These are phyloP conservation scores for Fistulifera solaris DNA, from an alignment of 108 stramenopile genomes.

Conservation along the genomic window DNA sequence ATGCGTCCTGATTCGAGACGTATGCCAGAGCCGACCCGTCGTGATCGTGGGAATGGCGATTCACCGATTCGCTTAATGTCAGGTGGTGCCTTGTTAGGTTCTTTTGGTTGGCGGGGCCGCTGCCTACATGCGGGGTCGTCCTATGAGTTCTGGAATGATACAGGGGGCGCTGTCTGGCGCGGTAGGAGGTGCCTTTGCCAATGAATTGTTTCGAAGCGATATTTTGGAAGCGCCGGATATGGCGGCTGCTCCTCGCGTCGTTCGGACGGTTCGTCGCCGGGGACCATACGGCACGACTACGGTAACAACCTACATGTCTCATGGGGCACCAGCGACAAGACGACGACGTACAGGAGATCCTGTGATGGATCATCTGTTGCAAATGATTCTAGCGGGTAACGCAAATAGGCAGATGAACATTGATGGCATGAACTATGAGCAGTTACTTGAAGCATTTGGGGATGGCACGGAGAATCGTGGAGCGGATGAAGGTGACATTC, in stretches of 20 bases:
- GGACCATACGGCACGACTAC: neutral
- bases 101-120: slow-evolving; percentile 24
- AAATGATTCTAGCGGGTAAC: neutral
- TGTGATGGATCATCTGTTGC: neutral
- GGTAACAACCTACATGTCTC: neutral
- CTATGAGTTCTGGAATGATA: slow-evolving; percentile 12
- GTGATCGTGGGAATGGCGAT: neutral
- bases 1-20: slow-evolving; percentile 4
- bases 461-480: slow-evolving; percentile 61
- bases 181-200: slow-evolving; percentile 30
- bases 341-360: neutral
- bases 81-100: slow-evolving; percentile 30
- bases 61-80: neutral
- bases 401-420: neutral
- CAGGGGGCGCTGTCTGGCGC: slow-evolving; percentile 35
- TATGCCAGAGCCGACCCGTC: slow-evolving; percentile 1
- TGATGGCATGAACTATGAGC: slow-evolving; percentile 52
- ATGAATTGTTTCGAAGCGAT: slow-evolving; percentile 10
- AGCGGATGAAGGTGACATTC: slow-evolving; percentile 33
- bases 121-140: slow-evolving; percentile 18
- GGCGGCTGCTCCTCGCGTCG: neutral
- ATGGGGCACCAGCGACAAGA: too few species aligned
- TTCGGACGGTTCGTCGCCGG: neutral
- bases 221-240: neutral
- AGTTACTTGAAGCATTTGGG: slow-evolving; percentile 46